Conservation (phyloP, 306 rosid species). For the Carpinus fangiana region DNA sequence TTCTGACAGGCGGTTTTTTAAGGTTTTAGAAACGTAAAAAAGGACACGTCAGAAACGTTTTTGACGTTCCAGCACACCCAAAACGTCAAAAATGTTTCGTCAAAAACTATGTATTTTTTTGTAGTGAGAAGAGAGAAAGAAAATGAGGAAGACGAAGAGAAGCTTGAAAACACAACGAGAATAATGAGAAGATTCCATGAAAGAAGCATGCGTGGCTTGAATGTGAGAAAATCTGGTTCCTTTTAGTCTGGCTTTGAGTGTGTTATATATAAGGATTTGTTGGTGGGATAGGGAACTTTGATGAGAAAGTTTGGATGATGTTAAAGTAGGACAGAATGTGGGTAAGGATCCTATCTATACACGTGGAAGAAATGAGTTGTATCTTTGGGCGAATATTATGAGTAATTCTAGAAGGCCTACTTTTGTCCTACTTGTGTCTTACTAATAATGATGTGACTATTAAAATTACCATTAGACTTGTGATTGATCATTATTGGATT, state of each 20-base stretch:
- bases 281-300: neutral
- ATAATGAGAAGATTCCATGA: conserved; percentile 1
- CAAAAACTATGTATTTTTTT: too few relatives aligned
- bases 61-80: too few relatives aligned
- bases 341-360: neutral
- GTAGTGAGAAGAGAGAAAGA: neutral
- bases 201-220: too few relatives aligned
- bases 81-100: too few relatives aligned
- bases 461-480: too few relatives aligned
- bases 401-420: too few relatives aligned
- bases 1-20: too few relatives aligned
- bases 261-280: neutral
- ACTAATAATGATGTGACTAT: too few relatives aligned
- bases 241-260: neutral
- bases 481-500: too few relatives aligned
- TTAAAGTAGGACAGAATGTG: neutral
- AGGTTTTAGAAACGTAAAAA: too few relatives aligned
- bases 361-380: neutral
- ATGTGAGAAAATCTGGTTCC: neutral
- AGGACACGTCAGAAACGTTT: too few relatives aligned
- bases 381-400: conserved; percentile 6
- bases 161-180: conserved; percentile 18
- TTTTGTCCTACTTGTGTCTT: too few relatives aligned
- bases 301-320: neutral
- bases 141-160: conserved; percentile 4